Base-by-base conservation (phyloP, 352 stramenopile species). In the Phytophthora fragariae region DNA sequence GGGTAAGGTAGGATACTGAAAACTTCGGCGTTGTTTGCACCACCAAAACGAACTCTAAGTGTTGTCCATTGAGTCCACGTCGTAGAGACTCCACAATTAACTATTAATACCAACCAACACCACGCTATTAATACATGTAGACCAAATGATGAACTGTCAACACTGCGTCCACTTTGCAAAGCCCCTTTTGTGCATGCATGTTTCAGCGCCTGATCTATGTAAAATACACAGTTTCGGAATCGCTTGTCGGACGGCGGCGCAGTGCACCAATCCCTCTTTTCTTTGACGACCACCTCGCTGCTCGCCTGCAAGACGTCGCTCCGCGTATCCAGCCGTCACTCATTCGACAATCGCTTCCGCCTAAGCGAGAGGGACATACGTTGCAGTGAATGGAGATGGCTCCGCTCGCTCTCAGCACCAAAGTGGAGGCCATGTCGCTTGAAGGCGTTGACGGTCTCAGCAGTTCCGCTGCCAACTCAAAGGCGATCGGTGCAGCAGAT, bases 391-490 rank as follows among this genome's bases (percentile, higher is more conserved):
- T 74, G 53, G 44, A 73, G 2, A 76, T 76, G 64, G 52, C 64
- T 46, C 64, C 70, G 47, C 57, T 76, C 33, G 50, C 63, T 17
- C 58, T 76, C 24, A 76, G 31, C 58, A 24, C 44, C 63, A 68
- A 76, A 47, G 70, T 76, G 64, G 63, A 73, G 50, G 64, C 70
- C 14, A 12, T 76, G 52, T 64, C 63, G 33, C 56, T 76, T 3
- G 27, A 31, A 0, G 68, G 55, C 24, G 46, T 31, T 29, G 62
- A 56, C 24, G 41, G 69, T 62, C 57, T 71, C 56, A 37, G 37
- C 17, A 57, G 53, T 29, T 37, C 15, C 49, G 55, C 41, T 66
- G 33, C n/a, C n/a, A 44, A n/a, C 11, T 46, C 57, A 24, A 53
- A 6, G 33, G 10, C 27, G 46, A 15, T 15, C 39, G 10, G 39